phyloP scores from a whole-genome alignment of 306 rosid species.

The Rosa rugosa region DNA sequence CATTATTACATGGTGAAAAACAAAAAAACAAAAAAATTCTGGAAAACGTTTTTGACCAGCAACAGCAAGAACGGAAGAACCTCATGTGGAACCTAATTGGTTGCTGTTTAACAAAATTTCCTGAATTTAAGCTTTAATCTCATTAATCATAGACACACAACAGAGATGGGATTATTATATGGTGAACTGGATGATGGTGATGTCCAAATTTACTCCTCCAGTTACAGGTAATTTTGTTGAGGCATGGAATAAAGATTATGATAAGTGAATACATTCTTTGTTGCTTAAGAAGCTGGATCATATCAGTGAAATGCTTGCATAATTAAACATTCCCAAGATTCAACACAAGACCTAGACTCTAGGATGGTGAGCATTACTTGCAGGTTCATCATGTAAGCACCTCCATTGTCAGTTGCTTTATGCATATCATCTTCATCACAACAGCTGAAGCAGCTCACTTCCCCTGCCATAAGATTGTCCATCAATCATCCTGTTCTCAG shows the following conservation, averaged over 20 bases:
- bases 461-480: too few relatives aligned
- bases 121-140: neutral
- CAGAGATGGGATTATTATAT: neutral
- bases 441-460: slow-evolving; percentile 76
- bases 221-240: neutral
- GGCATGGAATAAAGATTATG: slow-evolving; percentile 6
- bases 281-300: slow-evolving; percentile 13
- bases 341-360: slow-evolving; percentile 10
- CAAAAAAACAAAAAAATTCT: neutral
- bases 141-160: neutral
- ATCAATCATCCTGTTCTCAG: too few relatives aligned
- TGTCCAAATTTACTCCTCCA: neutral
- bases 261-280: slow-evolving; percentile 10
- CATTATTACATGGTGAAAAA: too few relatives aligned
- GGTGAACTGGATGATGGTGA: neutral
- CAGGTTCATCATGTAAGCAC: slow-evolving; percentile 49
- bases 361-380: slow-evolving; percentile 42
- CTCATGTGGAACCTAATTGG: neutral
- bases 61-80: slow-evolving; percentile 30
- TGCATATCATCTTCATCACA: slow-evolving; percentile 64
- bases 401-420: slow-evolving; percentile 56
- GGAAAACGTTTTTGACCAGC: slow-evolving; percentile 34
- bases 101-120: neutral
- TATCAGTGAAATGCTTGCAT: neutral
- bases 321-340: slow-evolving; percentile 30